Percentiles rank a stretch among this genome's conserved stretches.
Evolutionary conservation across 2,329 filamentous ascomycete species (phyloP).

Genomic region (Metarhizium anisopliae): DNA sequence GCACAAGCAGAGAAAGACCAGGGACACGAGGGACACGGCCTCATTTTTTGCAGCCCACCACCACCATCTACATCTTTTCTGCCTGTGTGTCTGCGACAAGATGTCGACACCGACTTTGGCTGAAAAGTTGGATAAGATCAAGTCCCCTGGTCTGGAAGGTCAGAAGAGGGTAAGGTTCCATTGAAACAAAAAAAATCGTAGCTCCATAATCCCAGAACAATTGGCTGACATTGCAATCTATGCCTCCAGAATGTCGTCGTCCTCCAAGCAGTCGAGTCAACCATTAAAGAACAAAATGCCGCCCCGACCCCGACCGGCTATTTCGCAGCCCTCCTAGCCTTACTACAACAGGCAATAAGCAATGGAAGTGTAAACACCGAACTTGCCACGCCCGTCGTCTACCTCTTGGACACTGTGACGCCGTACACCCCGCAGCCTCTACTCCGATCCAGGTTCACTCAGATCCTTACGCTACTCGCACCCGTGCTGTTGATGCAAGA

Average conservation of each 20-base stretch:
- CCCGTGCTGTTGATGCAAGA: conserved; percentile 72
- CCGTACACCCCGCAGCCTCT: conserved; percentile 77
- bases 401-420: conserved; percentile 88
- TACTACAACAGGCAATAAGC: conserved; percentile 69
- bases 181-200: not conserved
- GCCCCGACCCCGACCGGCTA: conserved; percentile 81
- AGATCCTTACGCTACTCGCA: conserved; percentile 80
- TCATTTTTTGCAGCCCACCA: no score
- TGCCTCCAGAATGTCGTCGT: conserved; percentile 65
- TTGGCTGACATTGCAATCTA: not conserved
- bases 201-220: conserved; percentile 1
- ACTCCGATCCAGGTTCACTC: conserved; percentile 87
- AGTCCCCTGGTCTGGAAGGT: conserved; percentile 90
- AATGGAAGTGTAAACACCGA: conserved; percentile 68
- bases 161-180: conserved; percentile 75
- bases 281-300: conserved; percentile 78
- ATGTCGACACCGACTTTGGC: conserved; percentile 45
- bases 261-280: conserved; percentile 85
- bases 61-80: not conserved
- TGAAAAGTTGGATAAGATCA: conserved; percentile 95
- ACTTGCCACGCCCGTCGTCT: conserved; percentile 77
- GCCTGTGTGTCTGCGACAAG: conserved; percentile 12
- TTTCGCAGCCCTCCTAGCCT: conserved; percentile 86
- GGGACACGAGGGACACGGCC: not conserved
- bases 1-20: not conserved